A percentile compares a stretch with the other conserved stretches of the same genome.
Evolutionary conservation across 495 filamentous ascomycete genomes (phyloP).

Genomic region (Opeltia flavorubescens): DNA sequence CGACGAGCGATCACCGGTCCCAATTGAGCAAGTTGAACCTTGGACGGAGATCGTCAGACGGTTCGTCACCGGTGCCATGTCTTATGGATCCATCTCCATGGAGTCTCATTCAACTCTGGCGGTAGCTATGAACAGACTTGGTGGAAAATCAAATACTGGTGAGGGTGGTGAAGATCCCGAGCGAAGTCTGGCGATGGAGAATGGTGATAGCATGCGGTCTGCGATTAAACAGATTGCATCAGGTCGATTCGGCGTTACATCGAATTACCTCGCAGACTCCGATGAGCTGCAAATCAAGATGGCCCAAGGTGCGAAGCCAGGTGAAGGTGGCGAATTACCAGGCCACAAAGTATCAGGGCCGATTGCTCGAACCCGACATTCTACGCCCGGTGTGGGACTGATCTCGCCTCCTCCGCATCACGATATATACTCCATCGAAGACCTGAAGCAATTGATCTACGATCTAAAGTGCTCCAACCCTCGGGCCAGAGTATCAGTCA

Average conservation of each 20-base stretch:
- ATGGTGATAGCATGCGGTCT: constrained; percentile 96
- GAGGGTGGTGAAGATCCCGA: constrained; percentile 97
- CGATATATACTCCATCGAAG: constrained; percentile 99
- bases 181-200: constrained; percentile 71
- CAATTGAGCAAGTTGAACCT: constrained; percentile 95
- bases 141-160: constrained; percentile 97
- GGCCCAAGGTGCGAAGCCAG: constrained; percentile 98
- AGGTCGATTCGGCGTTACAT: constrained; percentile 94
- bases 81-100: constrained; percentile 98
- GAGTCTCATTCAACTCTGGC: constrained; percentile 96
- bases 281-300: constrained; percentile 99
- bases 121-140: constrained; percentile 94
- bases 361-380: constrained; percentile 92
- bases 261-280: constrained; percentile 94
- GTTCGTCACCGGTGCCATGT: constrained; percentile 99
- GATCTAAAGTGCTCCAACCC: constrained; percentile 97
- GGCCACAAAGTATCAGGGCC: constrained; percentile 97
- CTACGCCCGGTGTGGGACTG: constrained; percentile 94
- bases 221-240: constrained; percentile 99
- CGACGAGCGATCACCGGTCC: constrained; percentile 71
- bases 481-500: constrained; percentile 88
- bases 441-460: constrained; percentile 97
- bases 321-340: constrained; percentile 95
- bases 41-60: constrained; percentile 98
- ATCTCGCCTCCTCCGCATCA: constrained; percentile 99